Evolutionary conservation across 192 early-diverging fungal genomes (phyloP).

Genomic region (Coemansia sp.): DNA sequence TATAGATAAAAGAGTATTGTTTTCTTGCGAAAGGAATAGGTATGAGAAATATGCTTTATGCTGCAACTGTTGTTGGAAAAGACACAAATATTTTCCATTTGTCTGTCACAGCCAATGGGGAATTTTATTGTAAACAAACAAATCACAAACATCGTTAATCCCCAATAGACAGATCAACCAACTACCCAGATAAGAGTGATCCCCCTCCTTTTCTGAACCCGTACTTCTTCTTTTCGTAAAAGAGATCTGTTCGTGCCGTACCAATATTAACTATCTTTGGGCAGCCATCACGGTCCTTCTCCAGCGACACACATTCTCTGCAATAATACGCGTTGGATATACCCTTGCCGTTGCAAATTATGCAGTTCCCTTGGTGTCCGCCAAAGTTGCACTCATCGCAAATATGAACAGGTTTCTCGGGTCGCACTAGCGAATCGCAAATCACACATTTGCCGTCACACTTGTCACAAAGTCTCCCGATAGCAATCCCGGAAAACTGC

Average conservation of each 20-base stretch:
- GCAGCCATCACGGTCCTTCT: slow-evolving; percentile 96
- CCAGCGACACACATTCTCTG: slow-evolving; percentile 82
- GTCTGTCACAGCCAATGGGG: slow-evolving; percentile 1
- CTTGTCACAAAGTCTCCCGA: slow-evolving; percentile 53
- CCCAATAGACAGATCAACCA: not conserved
- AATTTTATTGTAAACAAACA: slow-evolving; percentile 19
- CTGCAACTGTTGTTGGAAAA: not conserved
- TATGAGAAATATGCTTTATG: not conserved
- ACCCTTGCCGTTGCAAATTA: slow-evolving; percentile 84
- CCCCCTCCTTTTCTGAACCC: slow-evolving; percentile 29
- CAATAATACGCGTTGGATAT: slow-evolving; percentile 95
- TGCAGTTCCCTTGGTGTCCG: slow-evolving; percentile 83
- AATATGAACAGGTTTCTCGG: slow-evolving; percentile 83
- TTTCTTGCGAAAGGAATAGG: not conserved
- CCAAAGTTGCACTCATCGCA: slow-evolving; percentile 99
- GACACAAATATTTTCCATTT: not conserved
- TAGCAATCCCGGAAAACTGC: slow-evolving; percentile 84
- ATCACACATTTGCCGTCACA: slow-evolving; percentile 92
- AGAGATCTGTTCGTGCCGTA: slow-evolving; percentile 83
- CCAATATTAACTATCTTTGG: slow-evolving; percentile 98
- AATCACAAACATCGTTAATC: not conserved
- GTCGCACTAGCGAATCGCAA: slow-evolving; percentile 93
- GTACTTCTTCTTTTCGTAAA: slow-evolving; percentile 93
- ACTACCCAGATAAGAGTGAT: not conserved
- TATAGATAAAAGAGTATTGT: too few species aligned